Evolutionary conservation across 2,329 filamentous ascomycete genomes (phyloP).

Genomic region (Akanthomyces muscarius): DNA sequence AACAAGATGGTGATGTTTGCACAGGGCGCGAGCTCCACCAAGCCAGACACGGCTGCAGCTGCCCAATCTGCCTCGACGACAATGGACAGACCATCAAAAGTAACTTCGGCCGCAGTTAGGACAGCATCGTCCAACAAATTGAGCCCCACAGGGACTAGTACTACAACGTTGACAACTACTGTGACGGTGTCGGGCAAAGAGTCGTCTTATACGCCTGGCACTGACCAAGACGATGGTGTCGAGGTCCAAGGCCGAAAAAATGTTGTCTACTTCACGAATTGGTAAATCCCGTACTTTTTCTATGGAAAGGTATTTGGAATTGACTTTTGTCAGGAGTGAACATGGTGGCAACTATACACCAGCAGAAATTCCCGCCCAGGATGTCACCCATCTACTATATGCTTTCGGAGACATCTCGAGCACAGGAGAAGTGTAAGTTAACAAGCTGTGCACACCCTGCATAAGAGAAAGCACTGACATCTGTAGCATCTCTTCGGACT

Average conservation of each 20-base stretch:
- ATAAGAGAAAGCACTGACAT: neutral
- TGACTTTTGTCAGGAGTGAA: slow-evolving; percentile 46
- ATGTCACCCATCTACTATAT: slow-evolving; percentile 72
- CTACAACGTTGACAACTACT: neutral
- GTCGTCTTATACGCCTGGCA: neutral
- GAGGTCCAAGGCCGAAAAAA: slow-evolving; percentile 28
- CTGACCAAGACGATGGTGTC: neutral
- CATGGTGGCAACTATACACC: slow-evolving; percentile 72
- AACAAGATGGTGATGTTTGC: neutral
- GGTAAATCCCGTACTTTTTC: slow-evolving; percentile 33
- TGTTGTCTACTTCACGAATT: slow-evolving; percentile 52
- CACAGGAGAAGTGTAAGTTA: slow-evolving; percentile 45
- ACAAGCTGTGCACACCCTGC: neutral
- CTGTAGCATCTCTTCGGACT: slow-evolving; percentile 28
- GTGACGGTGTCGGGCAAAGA: neutral
- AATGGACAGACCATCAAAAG: slow-evolving; percentile 2
- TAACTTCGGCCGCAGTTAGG: neutral
- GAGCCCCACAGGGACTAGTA: slow-evolving; percentile 9
- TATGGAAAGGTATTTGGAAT: neutral
- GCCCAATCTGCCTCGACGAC: neutral
- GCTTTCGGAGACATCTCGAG: slow-evolving; percentile 45
- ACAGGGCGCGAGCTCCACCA: neutral
- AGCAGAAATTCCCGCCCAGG: slow-evolving; percentile 60
- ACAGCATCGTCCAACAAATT: slow-evolving; percentile 6
- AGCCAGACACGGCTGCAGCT: neutral